These are phyloP conservation scores for Pichia exigua DNA, from an alignment of 805 yeast genomes.

Conservation along the genomic window DNA sequence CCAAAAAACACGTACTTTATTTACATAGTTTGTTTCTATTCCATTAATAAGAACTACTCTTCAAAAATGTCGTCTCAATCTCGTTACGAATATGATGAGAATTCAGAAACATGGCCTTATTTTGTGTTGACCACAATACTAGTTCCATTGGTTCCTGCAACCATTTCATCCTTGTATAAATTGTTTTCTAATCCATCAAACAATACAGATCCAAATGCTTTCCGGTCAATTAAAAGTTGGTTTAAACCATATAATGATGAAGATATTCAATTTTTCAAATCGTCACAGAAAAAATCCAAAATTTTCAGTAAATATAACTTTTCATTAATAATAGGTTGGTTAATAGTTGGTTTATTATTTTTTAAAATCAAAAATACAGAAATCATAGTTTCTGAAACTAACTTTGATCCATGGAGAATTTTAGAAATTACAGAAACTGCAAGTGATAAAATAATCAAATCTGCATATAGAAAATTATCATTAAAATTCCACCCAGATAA, in stretches of 20 bases:
- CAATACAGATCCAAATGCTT: slow-evolving; percentile 1
- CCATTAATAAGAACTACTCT: background rate
- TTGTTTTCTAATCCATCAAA: background rate
- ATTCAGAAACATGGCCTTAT: slow-evolving; percentile 89
- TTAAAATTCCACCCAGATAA: slow-evolving; percentile 93
- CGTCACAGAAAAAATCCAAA: slow-evolving; percentile 19
- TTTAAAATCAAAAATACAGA: slow-evolving; percentile 38
- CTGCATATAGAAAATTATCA: slow-evolving; percentile 80
- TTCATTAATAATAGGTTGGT: slow-evolving; percentile 53
- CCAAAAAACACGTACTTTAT: background rate
- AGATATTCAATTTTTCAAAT: slow-evolving; percentile 25
- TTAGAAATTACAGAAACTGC: slow-evolving; percentile 67
- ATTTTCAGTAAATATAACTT: slow-evolving; percentile 28
- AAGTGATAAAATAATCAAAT: slow-evolving; percentile 65
- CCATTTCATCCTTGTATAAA: slow-evolving; percentile 20
- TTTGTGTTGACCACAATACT: slow-evolving; percentile 68
- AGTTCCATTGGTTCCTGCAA: slow-evolving; percentile 56
- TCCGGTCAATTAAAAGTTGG: slow-evolving; percentile 22
- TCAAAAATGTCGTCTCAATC: slow-evolving; percentile 30
- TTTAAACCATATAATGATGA: slow-evolving; percentile 30
- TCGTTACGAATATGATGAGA: slow-evolving; percentile 77
- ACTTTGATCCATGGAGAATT: slow-evolving; percentile 87
- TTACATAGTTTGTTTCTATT: no score
- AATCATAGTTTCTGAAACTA: slow-evolving; percentile 32
- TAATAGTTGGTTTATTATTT: slow-evolving; percentile 36